Evolutionary conservation across 2,329 filamentous ascomycete species (phyloP).

Genomic region (Alternaria metachromatica): DNA sequence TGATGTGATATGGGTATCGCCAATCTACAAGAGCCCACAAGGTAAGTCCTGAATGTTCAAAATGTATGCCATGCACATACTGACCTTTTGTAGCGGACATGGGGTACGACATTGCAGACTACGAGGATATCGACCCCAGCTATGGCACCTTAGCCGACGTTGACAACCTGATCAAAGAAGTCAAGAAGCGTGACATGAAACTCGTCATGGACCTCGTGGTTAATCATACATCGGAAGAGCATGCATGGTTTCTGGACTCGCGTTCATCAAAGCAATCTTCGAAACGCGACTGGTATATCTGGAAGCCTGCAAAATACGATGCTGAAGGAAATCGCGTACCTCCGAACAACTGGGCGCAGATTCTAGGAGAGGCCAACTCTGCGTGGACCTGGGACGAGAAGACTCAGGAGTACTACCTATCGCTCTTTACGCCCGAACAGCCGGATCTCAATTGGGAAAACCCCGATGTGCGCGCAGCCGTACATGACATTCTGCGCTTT

Average conservation of each 20-base stretch:
- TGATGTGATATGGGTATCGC: slow-evolving; percentile 47
- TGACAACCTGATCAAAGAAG: slow-evolving; percentile 46
- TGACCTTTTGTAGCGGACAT: slow-evolving; percentile 41
- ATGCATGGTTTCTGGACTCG: slow-evolving; percentile 65
- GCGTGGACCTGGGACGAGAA: slow-evolving; percentile 74
- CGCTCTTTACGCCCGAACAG: slow-evolving; percentile 76
- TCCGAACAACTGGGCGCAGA: slow-evolving; percentile 74
- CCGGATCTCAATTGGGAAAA: slow-evolving; percentile 88
- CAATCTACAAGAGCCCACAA: slow-evolving; percentile 56
- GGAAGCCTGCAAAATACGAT: slow-evolving; percentile 55
- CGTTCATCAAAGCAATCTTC: slow-evolving; percentile 54
- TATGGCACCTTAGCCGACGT: slow-evolving; percentile 50
- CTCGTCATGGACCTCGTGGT: slow-evolving; percentile 52
- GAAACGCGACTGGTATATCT: slow-evolving; percentile 64
- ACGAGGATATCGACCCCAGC: slow-evolving; percentile 48
- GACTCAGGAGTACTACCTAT: slow-evolving; percentile 77
- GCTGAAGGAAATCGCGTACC: slow-evolving; percentile 68
- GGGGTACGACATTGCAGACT: slow-evolving; percentile 52
- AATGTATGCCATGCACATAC: background rate
- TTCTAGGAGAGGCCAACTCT: slow-evolving; percentile 62
- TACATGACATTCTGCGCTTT: slow-evolving; percentile 76
- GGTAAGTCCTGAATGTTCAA: background rate
- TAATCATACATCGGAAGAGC: slow-evolving; percentile 53
- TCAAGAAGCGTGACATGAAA: slow-evolving; percentile 48
- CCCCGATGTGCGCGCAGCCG: slow-evolving; percentile 67